Conservation (phyloP, 228 moss, liverwort and hornwort species). For the Sphagnum magellanicum region DNA sequence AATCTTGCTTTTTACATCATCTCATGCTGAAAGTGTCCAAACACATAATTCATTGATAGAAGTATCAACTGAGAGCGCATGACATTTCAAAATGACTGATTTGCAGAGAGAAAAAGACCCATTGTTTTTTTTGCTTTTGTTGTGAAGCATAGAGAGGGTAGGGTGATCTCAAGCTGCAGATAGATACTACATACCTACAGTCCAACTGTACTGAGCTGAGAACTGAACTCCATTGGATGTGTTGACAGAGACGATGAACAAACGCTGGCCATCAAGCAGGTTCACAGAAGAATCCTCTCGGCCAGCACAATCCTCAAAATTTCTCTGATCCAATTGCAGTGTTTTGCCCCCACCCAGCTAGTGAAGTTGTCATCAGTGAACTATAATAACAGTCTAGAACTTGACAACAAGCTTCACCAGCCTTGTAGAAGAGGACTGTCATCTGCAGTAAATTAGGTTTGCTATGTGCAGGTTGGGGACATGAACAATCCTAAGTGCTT, state of each 20-base stretch:
- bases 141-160: not conserved
- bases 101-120: not conserved
- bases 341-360: not conserved
- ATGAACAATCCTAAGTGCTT: not conserved
- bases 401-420: not conserved
- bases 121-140: too few species aligned
- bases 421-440: not conserved
- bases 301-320: constrained; percentile 42
- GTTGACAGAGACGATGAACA: constrained; percentile 46
- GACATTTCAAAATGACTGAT: not conserved
- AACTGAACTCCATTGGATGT: constrained; percentile 32
- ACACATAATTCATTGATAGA: not conserved
- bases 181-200: constrained; percentile 24
- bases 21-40: not conserved
- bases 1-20: not conserved
- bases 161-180: constrained; percentile 4
- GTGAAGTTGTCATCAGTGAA: too few species aligned
- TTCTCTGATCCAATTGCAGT: constrained; percentile 58
- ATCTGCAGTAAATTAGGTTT: not conserved
- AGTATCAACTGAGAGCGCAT: not conserved
- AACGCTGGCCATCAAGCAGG: constrained; percentile 44
- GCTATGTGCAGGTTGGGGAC: not conserved
- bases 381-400: too few species aligned
- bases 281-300: constrained; percentile 31
- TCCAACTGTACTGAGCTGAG: constrained; percentile 47